Evolutionary conservation across 1,284 basidiomycete species (phyloP), one percentile per base, ranked within the genome.

Genomic region (Lignosus rhinocerotis): DNA sequence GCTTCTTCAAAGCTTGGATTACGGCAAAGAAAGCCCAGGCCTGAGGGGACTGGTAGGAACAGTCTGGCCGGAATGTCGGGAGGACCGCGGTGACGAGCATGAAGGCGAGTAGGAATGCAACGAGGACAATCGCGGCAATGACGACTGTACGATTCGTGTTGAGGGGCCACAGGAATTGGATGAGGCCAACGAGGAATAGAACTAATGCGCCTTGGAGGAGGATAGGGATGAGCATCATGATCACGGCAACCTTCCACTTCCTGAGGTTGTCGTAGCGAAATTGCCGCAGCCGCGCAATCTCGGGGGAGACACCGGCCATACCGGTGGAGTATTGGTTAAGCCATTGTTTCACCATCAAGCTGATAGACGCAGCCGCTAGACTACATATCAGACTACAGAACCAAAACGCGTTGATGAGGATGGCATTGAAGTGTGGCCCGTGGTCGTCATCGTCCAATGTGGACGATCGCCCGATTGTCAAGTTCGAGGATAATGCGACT

Each of bases 181-280:
- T 48, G 10, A 68, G 60, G 0, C 66, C 66, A 12, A 62, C 36
- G 9, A 68, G 57, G 53, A 68, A 67, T 41, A 72, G 63, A 1
- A 69, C 63, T 11, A 72, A 53, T 3, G 70, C 62, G 19, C 66
- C 55, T 25, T 70, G 69, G 1, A 71, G 61, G n/a, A 72, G 61
- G 31, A 70, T 53, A 3, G 70, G 70, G 30, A 72, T 64, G 6
- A 67, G 52, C 51, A 64, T 59, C 58, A 72, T 66, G 43, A 71
- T 66, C 11, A 51, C 63, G 5, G 61, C 58, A 9, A 72, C 66
- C 14, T 63, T 58, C 70, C 70, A 71, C 46, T 62, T 67, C 45
- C 53, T 54, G 36, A 71, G 57, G 36, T 63, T 65, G 30, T 70
- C 65, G 50, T 64, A 63, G 6, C 69, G 69, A 39, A 68, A 65